Evolutionary conservation across 1,139 yeast species (phyloP), one percentile per base, ranked within the genome.

Genomic region (Arxiozyma heterogenica): DNA sequence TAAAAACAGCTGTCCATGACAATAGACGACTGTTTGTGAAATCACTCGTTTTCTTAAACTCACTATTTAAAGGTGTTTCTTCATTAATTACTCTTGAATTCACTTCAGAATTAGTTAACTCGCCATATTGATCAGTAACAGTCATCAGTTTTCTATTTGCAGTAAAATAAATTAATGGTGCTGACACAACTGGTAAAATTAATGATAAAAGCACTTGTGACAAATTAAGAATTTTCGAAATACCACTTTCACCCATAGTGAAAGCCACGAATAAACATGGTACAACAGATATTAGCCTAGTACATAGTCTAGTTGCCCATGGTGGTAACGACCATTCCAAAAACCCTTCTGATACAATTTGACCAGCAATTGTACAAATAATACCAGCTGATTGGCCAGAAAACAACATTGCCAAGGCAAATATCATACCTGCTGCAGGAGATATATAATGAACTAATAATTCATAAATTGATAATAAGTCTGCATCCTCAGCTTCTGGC

Each of bases 311-410:
- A 55, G 97, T 81, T 3, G 86, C 74, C 75, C 94, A 93, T 1
- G 98, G 98, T 39, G 87, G 83, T 58, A 91, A 76, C 1, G 86
- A 75, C 93, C 97, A 89, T 57, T 80, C 77, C 49, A 91, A 76
- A 63, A 91, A 94, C 0, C 98, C 98, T 68, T 93, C 98, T 64
- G 90, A 83, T 1, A 93, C 96, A 82, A 91, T 89, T 69, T 93
- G 98, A 22, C 98, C 97, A 0, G 98, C 95, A 65, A 93, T 77
- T 0, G 98, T 93, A 65, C 97, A 93, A n/a, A 93, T 96, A 38
- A 94, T 87, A 51, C 98, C 98, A 1, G 98, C 98, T 64, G 96
- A 86, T 67, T 91, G 96, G 21, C 98, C 98, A n/a, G 96, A 86
- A 66, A 91, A 90, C 52, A 93, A 75, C 69, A 93, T 79, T 1